Base-by-base conservation (phyloP, 495 filamentous ascomycete species). In the Penicillium flavigenum region DNA sequence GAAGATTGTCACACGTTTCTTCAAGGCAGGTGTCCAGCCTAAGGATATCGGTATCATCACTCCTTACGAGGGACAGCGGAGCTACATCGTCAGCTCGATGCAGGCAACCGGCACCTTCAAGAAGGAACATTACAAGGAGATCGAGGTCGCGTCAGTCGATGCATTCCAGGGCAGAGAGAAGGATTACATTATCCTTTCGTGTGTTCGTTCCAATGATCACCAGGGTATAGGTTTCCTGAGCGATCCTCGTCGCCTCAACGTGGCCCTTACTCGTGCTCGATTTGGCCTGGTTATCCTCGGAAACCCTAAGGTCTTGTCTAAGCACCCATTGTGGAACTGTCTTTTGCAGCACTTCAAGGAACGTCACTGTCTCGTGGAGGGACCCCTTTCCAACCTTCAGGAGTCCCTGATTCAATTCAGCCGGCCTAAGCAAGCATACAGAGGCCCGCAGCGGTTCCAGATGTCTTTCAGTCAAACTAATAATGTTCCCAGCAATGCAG, bases 81-180 rank as follows among this genome's bases (percentile, higher is more conserved):
- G 93, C 72, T 99, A 96, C 70, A 92, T 99, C 60, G 94, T 99
- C 50, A 96, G 90, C 68, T 96, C 93, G 8, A 99, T 99, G 94
- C 95, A 98, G 73, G 89, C 92, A 56, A 96, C 86, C 36, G 94
- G 94, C 20, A 94, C 88, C 1, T 96, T 96, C 81, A 96, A 94
- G 76, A 99, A 99, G 75, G 94, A 99, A 67, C 86, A 88, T 47
- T 99, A 99, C 79, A 98, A 97, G 76, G 94, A 99, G 70, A 92
- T 99, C 54, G 94, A 99, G 69, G 95, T 98, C 51, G 94, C 94
- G 16, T 97, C 93, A 1, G 94, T 99, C 24, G 94, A 98, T 80
- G 94, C 94, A 17, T 99, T 99, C 82, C 94, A 99, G 71, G 94
- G 94, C 19, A 88, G 94, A 74, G 94, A 99, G 76, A 99, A 99